Conservation (phyloP, 139 green algal genomes). For the Micromonas pusilla region DNA sequence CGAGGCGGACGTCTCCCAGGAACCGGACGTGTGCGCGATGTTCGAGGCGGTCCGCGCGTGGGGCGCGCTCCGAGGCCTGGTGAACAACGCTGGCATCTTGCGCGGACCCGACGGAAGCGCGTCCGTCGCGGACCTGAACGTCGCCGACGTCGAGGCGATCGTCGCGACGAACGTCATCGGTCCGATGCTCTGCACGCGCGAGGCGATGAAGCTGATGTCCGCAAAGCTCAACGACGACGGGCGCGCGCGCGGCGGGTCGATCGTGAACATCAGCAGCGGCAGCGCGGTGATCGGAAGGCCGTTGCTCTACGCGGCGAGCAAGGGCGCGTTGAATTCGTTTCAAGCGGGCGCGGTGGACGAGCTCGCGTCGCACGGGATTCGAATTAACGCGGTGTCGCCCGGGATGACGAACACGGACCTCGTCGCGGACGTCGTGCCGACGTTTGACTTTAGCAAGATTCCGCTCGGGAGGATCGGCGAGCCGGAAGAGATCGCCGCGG, state of each 20-base stretch:
- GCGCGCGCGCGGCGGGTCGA: not conserved
- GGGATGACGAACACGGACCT: constrained; percentile 1
- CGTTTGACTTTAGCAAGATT: not conserved
- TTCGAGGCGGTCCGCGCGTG: not conserved
- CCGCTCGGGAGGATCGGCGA: not conserved
- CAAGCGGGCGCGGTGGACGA: not conserved
- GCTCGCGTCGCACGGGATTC: not conserved
- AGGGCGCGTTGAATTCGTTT: constrained; percentile 1
- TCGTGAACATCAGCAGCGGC: not conserved
- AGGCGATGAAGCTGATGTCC: not conserved
- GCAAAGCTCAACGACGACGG: not conserved
- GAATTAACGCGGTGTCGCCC: not conserved
- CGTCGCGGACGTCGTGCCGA: not conserved
- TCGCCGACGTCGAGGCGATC: not conserved
- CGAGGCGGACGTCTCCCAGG: not conserved
- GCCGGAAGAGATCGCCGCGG: not conserved
- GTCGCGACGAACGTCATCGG: not conserved
- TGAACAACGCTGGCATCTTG: constrained; percentile 5
- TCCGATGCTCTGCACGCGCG: not conserved
- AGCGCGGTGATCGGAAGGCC: not conserved
- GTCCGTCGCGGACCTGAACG: not conserved
- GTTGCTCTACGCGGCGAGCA: constrained; percentile 4
- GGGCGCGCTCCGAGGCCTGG: not conserved
- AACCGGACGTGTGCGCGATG: not conserved
- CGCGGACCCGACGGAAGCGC: not conserved